Conservation (phyloP, 768 basidiomycete genomes). For the Pleurotus citrinopileatus region DNA sequence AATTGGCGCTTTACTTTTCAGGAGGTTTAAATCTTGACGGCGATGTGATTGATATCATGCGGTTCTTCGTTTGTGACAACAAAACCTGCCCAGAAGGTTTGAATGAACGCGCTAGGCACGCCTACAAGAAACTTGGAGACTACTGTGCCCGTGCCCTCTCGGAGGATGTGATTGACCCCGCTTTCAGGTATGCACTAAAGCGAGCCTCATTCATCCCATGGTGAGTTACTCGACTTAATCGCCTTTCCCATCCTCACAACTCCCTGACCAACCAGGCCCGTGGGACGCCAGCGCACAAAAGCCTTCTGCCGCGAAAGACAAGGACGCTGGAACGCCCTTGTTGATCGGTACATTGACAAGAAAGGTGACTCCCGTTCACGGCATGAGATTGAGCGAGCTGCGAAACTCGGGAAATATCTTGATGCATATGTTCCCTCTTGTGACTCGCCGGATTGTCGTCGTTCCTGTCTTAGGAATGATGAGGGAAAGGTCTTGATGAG, state of each 20-base stretch:
- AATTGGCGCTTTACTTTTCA: background rate
- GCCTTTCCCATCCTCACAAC: no score
- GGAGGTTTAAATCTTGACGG: background rate
- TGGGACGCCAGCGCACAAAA: constrained; percentile 6
- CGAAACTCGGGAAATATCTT: constrained; percentile 20
- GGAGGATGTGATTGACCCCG: constrained; percentile 9
- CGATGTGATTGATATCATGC: background rate
- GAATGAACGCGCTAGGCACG: background rate
- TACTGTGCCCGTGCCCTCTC: background rate
- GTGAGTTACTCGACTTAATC: no score
- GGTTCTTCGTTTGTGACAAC: constrained; percentile 2
- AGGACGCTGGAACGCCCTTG: constrained; percentile 20
- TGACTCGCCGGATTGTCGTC: background rate
- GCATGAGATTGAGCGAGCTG: constrained; percentile 18
- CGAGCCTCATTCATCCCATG: constrained; percentile 7
- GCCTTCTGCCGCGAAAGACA: constrained; percentile 4
- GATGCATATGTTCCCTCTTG: constrained; percentile 13
- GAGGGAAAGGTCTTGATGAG: constrained; percentile 4
- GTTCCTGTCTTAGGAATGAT: background rate
- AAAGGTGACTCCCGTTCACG: constrained; percentile 13
- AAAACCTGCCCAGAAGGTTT: constrained; percentile 1
- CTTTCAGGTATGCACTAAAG: constrained; percentile 12
- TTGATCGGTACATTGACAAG: constrained; percentile 22
- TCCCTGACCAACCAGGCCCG: constrained; percentile 10
- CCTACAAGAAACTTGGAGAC: background rate